Base-by-base conservation (phyloP, 2,329 filamentous ascomycete genomes). In the Hypoxylon sp. region DNA sequence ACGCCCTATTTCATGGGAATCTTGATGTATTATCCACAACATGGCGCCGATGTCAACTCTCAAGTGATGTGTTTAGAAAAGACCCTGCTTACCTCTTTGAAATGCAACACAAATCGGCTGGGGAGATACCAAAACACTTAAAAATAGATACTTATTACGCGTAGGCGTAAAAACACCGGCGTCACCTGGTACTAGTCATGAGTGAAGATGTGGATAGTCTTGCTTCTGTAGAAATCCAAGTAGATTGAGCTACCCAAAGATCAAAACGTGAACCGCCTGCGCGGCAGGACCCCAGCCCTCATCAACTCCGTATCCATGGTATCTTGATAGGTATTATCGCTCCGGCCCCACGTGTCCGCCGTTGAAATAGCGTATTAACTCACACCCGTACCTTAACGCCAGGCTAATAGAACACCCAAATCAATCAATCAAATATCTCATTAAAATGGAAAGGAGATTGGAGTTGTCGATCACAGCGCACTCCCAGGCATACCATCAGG, bases 231-330 rank as follows among this genome's bases (percentile, higher is more conserved):
- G 33, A 37, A 13, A 48, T 33, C 17, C 54, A 48, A 56, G 25
- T 46, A 57, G 5, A 60, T 44, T 20, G 31, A 37, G 30, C 37
- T 25, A 42, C 25, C 25, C 6, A 51, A 59, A 50, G 37, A 20
- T 27, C 30, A 37, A 48, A 40, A n/a, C 11, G 6, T 13, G 8
- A 17, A 49, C 20, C 17, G 30, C 55, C 42, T 49, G 20, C 14
- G 20, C 22, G 6, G 20, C n/a, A 40, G 44, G 33, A 6, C 20
- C 55, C 31, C 49, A 30, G 30, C 30, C 2, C 22, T 40, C 56
- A n/a, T 27, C 40, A 64, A 60, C 55, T 49, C 62, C 62, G 37
- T 42, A 46, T 64, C 40, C 55, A 42, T 64, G 62, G 62, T 64
- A 64, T 64, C 37, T 11, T 40, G n/a, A n/a, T 35, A 62, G n/a